Evolutionary conservation across 345 rosid genomes (phyloP).

Genomic region (Stellera chamaejasme): DNA sequence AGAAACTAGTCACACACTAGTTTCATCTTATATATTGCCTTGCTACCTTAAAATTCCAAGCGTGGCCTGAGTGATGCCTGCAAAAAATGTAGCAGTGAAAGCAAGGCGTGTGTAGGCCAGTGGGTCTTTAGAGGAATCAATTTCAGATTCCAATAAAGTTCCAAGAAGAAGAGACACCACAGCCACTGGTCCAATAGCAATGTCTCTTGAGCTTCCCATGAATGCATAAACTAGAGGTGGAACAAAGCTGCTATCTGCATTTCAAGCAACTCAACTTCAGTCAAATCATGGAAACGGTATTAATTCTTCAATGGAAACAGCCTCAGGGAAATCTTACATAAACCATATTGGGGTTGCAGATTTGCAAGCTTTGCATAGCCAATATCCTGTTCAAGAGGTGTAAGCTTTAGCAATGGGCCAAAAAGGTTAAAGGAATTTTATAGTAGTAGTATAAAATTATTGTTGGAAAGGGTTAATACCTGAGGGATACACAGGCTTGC

Average conservation of each 20-base stretch:
- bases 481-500: constrained; percentile 97
- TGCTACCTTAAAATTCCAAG: constrained; percentile 68
- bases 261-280: constrained; percentile 4
- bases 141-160: constrained; percentile 55
- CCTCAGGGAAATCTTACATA: constrained; percentile 48
- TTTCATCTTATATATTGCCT: no score
- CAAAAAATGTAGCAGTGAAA: constrained; percentile 89
- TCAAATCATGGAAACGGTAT: background rate
- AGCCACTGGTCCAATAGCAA: constrained; percentile 94
- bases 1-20: no score
- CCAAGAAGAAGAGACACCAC: constrained; percentile 89
- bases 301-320: background rate
- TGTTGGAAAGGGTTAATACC: constrained; percentile 22
- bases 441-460: background rate
- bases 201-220: constrained; percentile 96
- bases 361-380: constrained; percentile 84
- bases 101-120: constrained; percentile 55
- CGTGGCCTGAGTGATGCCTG: constrained; percentile 68
- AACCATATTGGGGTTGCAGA: constrained; percentile 64
- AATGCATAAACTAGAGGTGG: constrained; percentile 85
- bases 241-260: constrained; percentile 76
- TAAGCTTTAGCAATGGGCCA: background rate
- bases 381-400: constrained; percentile 49
- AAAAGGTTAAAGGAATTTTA: background rate
- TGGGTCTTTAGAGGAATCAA: constrained; percentile 43